These are phyloP conservation scores for Chalara sp. DNA, from an alignment of 2,329 filamentous ascomycete species.

Conservation along the genomic window DNA sequence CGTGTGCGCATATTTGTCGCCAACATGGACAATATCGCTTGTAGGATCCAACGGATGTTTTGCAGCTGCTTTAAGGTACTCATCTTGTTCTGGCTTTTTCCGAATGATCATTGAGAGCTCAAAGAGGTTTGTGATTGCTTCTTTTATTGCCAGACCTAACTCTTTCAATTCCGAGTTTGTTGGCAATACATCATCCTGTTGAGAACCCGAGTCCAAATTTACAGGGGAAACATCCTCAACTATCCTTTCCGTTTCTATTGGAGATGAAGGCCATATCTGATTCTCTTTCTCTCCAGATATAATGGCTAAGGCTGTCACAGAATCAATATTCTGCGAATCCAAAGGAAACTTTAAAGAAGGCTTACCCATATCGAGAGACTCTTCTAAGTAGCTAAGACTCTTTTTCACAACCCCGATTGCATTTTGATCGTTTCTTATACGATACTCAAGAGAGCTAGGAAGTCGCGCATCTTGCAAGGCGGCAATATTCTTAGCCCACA, in stretches of 20 bases:
- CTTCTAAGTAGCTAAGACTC: too few relatives aligned
- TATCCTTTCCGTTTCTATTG: background rate
- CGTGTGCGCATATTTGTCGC: conserved; percentile 3
- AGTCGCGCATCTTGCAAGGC: conserved; percentile 1
- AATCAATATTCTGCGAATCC: too few relatives aligned
- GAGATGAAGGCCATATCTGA: too few relatives aligned
- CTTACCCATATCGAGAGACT: too few relatives aligned
- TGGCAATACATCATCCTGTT: conserved; percentile 1
- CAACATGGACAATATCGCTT: conserved; percentile 4
- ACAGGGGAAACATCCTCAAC: background rate
- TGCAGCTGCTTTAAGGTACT: conserved; percentile 3
- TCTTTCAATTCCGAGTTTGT: conserved; percentile 2
- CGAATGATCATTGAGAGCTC: conserved; percentile 5
- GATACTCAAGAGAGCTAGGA: conserved; percentile 1
- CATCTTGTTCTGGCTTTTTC: conserved; percentile 2
- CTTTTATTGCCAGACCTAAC: background rate
- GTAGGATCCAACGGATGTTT: background rate
- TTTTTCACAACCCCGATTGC: too few relatives aligned
- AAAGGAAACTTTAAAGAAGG: too few relatives aligned
- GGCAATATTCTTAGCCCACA: conserved; percentile 6
- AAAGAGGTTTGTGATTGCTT: conserved; percentile 3
- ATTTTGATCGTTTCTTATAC: too few relatives aligned
- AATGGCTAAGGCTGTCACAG: too few relatives aligned
- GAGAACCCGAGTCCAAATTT: background rate
- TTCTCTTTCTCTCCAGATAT: too few relatives aligned